A percentile compares a stretch with the other conserved stretches of the same genome.
phyloP scores from a whole-genome alignment of 108 stramenopile genomes.

The Epipyxis sp. region DNA sequence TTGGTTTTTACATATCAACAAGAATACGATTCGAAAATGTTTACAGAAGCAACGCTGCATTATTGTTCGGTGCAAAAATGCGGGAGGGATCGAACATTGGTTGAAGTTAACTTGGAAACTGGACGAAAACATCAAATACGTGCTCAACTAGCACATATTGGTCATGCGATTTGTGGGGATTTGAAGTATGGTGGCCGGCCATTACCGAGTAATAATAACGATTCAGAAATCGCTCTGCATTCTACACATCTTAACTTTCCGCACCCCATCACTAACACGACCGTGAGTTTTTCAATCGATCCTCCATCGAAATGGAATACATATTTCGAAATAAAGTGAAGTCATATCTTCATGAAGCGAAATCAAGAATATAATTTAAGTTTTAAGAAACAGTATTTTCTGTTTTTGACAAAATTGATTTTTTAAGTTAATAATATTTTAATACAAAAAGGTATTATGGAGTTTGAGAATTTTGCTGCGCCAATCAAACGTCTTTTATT shows the following conservation, averaged over 20 bases:
- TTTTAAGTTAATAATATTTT: too few relatives aligned
- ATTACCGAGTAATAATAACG: background rate
- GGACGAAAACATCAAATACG: conserved; percentile 58
- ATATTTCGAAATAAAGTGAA: too few relatives aligned
- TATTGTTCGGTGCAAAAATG: background rate
- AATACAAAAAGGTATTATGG: too few relatives aligned
- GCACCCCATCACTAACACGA: background rate
- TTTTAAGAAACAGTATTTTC: too few relatives aligned
- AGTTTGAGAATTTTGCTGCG: too few relatives aligned
- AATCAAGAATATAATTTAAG: too few relatives aligned
- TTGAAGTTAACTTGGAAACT: conserved; percentile 42
- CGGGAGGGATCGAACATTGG: conserved; percentile 34
- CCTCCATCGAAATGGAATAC: too few relatives aligned
- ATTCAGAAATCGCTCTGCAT: conserved; percentile 16
- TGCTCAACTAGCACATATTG: conserved; percentile 48
- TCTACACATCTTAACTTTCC: background rate
- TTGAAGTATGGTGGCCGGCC: conserved; percentile 48
- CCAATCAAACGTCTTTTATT: too few relatives aligned
- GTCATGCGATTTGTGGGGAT: conserved; percentile 49
- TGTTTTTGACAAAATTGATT: too few relatives aligned
- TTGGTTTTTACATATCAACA: background rate
- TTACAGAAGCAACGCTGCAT: too few relatives aligned
- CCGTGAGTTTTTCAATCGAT: background rate
- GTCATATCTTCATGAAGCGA: too few relatives aligned
- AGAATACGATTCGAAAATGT: background rate